Conservation (phyloP, 1,284 basidiomycete genomes). For the Trichosporon coremiiforme region DNA sequence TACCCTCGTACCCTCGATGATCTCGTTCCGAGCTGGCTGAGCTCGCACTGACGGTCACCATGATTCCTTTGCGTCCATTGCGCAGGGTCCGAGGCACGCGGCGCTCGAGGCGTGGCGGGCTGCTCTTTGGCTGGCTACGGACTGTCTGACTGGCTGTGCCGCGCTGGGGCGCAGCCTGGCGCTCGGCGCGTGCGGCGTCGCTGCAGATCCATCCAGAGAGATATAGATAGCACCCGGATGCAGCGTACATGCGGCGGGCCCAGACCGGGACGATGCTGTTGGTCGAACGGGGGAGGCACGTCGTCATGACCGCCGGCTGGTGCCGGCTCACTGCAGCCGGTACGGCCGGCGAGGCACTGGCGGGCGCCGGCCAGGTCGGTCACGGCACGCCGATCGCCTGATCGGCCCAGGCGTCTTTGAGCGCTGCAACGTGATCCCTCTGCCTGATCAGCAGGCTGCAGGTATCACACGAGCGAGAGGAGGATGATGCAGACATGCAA, state of each 20-base stretch:
- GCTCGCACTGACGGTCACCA: neutral
- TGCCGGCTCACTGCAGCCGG: neutral
- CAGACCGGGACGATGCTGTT: neutral
- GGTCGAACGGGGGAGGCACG: neutral
- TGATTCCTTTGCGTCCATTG: neutral
- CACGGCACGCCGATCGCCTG: conserved; percentile 7
- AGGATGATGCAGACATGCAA: neutral
- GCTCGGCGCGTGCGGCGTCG: too few species aligned
- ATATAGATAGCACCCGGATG: neutral
- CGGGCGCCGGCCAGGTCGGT: neutral
- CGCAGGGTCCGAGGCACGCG: conserved; percentile 6
- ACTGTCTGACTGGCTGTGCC: too few species aligned
- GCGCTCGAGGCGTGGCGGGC: neutral
- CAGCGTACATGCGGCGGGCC: too few species aligned
- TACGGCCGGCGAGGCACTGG: neutral
- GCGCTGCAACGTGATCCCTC: neutral
- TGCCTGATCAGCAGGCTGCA: neutral
- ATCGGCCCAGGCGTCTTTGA: conserved; percentile 3
- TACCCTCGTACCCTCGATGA: neutral
- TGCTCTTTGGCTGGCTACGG: neutral
- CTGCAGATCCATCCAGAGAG: neutral
- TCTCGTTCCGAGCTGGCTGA: neutral
- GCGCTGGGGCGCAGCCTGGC: too few species aligned
- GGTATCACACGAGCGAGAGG: too few species aligned
- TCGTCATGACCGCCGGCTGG: neutral